A percentile compares a stretch with the other conserved stretches of the same genome.
Conservation (phyloP, 306 rosid genomes). For the Quillaja saponaria region DNA sequence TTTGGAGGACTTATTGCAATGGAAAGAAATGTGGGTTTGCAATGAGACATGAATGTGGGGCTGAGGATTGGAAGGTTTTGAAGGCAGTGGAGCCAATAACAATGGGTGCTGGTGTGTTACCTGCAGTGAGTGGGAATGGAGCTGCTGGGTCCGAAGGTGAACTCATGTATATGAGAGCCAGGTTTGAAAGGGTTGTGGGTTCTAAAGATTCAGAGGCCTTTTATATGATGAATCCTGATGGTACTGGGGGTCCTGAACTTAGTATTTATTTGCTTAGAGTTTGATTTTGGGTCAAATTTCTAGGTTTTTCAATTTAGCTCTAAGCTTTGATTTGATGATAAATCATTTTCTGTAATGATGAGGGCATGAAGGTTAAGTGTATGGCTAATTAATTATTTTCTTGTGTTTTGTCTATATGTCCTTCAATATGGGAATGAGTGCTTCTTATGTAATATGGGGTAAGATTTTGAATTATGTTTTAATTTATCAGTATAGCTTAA, state of each 20-base stretch:
- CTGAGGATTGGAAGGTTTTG: slow-evolving; percentile 73
- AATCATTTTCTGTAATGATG: too few species aligned
- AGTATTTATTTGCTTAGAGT: slow-evolving; percentile 85
- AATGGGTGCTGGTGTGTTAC: slow-evolving; percentile 90
- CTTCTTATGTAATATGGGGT: too few species aligned
- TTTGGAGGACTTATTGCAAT: slow-evolving; percentile 81
- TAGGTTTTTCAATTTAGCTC: not conserved
- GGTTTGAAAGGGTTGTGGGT: slow-evolving; percentile 82
- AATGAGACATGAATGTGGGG: slow-evolving; percentile 50
- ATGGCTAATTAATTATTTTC: too few species aligned
- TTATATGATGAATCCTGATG: slow-evolving; percentile 83
- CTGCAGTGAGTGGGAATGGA: slow-evolving; percentile 38
- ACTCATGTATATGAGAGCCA: slow-evolving; percentile 89
- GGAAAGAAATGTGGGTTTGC: slow-evolving; percentile 82
- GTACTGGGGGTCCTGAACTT: slow-evolving; percentile 77
- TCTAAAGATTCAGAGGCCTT: slow-evolving; percentile 90
- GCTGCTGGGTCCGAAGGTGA: slow-evolving; percentile 58
- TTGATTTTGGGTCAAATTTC: too few species aligned
- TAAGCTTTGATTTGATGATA: too few species aligned
- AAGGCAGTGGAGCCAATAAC: slow-evolving; percentile 77
- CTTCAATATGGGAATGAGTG: too few species aligned
- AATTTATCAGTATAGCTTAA: too few species aligned
- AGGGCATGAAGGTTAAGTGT: too few species aligned
- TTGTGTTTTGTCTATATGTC: too few species aligned
- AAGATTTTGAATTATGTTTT: too few species aligned